phyloP scores from a whole-genome alignment of 805 yeast genomes.

The Saccharomycopsis schoenii region DNA sequence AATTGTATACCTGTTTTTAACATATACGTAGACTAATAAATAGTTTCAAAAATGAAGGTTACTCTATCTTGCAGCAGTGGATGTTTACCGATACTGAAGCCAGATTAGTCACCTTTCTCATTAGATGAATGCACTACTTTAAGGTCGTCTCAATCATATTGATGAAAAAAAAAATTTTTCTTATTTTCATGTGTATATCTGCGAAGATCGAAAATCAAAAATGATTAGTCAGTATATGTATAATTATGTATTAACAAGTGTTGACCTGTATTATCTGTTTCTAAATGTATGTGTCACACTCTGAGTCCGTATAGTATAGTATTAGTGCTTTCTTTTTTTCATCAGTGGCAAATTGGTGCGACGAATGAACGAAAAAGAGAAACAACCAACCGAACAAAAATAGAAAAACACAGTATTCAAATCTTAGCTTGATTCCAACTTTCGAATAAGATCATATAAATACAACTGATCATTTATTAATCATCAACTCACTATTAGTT shows the following conservation, averaged over 20 bases:
- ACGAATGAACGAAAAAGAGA: neutral
- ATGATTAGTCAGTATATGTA: no score
- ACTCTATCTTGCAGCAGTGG: no score
- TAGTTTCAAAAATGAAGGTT: neutral
- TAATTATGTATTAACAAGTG: no score
- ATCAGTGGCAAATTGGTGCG: neutral
- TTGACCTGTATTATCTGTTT: neutral
- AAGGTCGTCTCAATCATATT: neutral
- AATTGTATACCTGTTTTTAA: neutral
- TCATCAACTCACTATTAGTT: no score
- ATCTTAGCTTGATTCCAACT: neutral
- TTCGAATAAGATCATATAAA: neutral
- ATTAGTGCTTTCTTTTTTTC: neutral
- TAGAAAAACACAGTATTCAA: neutral
- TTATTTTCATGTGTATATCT: no score
- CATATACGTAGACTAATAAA: neutral
- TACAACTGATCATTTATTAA: no score
- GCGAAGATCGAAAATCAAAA: no score
- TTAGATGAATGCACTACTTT: no score
- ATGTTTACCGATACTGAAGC: no score
- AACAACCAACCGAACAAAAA: neutral
- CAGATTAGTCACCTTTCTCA: neutral
- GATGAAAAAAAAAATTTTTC: neutral
- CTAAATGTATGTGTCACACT: neutral
- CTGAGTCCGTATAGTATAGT: neutral